phyloP scores from a whole-genome alignment of 495 filamentous ascomycete species.

The Xylaria scruposa region DNA sequence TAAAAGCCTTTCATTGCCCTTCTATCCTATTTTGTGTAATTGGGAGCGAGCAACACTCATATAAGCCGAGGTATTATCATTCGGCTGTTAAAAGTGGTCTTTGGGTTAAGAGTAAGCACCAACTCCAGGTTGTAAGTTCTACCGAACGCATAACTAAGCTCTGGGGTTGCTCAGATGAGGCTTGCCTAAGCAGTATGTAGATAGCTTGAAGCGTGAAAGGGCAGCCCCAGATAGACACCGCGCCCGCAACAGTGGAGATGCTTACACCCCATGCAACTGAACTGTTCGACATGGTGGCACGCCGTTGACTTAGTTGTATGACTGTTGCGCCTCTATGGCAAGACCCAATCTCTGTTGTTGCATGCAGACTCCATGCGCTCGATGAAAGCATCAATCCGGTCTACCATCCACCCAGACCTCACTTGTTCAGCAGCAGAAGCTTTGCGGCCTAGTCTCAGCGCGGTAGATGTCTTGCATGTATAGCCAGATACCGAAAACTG shows the following conservation, averaged over 20 bases:
- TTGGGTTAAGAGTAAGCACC: too few relatives aligned
- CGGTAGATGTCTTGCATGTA: conserved; percentile 44
- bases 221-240: too few relatives aligned
- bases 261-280: neutral
- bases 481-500: conserved; percentile 49
- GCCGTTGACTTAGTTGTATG: neutral
- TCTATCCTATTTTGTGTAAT: neutral
- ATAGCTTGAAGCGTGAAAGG: neutral
- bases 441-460: conserved; percentile 33
- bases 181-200: too few relatives aligned
- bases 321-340: conserved; percentile 25
- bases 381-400: conserved; percentile 32
- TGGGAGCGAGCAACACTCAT: too few relatives aligned
- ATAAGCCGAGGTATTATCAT: too few relatives aligned
- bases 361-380: conserved; percentile 36
- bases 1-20: neutral
- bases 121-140: too few relatives aligned
- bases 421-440: conserved; percentile 24
- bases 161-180: too few relatives aligned
- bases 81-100: too few relatives aligned
- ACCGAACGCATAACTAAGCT: too few relatives aligned
- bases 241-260: neutral
- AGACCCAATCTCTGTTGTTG: conserved; percentile 31
- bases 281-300: neutral
- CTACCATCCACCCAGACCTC: conserved; percentile 40